These are phyloP conservation scores for Nemania diffusa DNA, from an alignment of 2,329 filamentous ascomycete species.

Conservation along the genomic window DNA sequence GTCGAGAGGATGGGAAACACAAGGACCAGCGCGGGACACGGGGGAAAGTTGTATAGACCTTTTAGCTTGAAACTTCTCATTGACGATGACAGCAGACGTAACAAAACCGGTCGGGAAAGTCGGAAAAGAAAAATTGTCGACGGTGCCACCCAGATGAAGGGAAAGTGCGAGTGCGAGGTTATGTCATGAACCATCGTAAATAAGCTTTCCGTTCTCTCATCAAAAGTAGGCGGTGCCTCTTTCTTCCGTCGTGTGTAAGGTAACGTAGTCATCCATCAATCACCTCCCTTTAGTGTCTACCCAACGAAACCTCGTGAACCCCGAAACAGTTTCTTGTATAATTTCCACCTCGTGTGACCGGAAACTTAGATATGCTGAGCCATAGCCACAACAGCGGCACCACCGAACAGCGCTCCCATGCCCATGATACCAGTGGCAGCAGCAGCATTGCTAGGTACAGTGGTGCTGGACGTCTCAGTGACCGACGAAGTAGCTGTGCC, in stretches of 20 bases:
- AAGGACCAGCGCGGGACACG: not conserved
- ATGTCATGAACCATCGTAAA: conserved; percentile 1
- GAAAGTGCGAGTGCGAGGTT: conserved; percentile 9
- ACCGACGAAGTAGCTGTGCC: conserved; percentile 15
- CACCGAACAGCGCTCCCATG: conserved; percentile 38
- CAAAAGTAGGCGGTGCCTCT: not conserved
- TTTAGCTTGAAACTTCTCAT: conserved; percentile 5
- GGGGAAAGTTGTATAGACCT: not conserved
- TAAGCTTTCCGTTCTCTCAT: not conserved
- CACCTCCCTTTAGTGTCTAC: conserved; percentile 5
- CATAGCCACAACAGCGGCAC: conserved; percentile 36
- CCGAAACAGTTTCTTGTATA: conserved; percentile 6
- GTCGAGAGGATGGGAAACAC: conserved; percentile 8
- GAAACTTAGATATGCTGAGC: conserved; percentile 34
- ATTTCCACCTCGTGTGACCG: conserved; percentile 5
- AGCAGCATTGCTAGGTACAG: conserved; percentile 27
- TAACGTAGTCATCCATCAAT: conserved; percentile 3
- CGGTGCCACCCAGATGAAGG: not conserved
- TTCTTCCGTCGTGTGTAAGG: conserved; percentile 6
- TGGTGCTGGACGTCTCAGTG: conserved; percentile 7
- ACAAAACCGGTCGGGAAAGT: not conserved
- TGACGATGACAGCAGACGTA: not conserved
- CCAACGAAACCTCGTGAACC: conserved; percentile 10
- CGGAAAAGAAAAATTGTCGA: not conserved
- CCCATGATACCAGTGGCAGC: conserved; percentile 28